Conservation (phyloP, 2,329 filamentous ascomycete species). For the Cryphonectria naterciae region DNA sequence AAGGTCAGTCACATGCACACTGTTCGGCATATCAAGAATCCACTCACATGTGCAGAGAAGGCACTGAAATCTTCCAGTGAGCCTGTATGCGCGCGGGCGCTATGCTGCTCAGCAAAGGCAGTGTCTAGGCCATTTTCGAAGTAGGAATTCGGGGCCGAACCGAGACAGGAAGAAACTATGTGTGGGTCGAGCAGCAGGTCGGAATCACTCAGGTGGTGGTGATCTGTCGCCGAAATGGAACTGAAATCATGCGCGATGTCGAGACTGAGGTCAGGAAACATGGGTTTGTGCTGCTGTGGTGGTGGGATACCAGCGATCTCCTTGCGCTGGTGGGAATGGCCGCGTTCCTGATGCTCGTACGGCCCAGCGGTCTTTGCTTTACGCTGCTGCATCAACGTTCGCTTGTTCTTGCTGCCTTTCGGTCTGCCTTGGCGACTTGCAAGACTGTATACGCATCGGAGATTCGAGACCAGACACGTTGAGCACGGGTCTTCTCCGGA, state of each 20-base stretch:
- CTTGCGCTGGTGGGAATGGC: not conserved
- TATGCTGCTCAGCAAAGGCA: not conserved
- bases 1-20: constrained; percentile 2
- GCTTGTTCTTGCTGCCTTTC: constrained; percentile 34
- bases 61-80: constrained; percentile 4
- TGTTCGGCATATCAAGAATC: not conserved
- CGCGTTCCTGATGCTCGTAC: not conserved
- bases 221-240: constrained; percentile 5
- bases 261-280: constrained; percentile 4
- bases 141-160: not conserved
- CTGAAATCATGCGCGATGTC: constrained; percentile 3
- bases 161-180: constrained; percentile 4
- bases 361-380: constrained; percentile 8
- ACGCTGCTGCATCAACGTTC: constrained; percentile 27
- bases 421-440: constrained; percentile 32
- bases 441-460: constrained; percentile 31
- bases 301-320: not conserved
- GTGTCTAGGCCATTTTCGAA: not conserved
- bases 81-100: constrained; percentile 7
- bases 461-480: constrained; percentile 28
- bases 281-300: not conserved
- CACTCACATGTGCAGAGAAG: constrained; percentile 14
- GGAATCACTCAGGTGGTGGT: constrained; percentile 2
- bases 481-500: constrained; percentile 31
- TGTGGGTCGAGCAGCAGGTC: constrained; percentile 5